Conservation (phyloP, 371 early-diverging fungal genomes). For the Mucor mucedo region DNA sequence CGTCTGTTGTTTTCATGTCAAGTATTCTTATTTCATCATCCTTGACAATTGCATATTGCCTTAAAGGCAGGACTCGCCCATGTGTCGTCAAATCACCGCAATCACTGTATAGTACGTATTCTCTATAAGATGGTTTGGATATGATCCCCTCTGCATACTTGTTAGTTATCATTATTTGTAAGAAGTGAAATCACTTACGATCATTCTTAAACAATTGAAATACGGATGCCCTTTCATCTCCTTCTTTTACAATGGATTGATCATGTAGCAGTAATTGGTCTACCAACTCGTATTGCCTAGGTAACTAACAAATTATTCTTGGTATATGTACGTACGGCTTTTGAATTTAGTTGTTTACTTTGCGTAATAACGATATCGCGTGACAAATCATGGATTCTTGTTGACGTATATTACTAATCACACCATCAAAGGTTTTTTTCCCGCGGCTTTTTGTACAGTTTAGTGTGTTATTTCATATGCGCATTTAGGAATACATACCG, state of each 20-base stretch:
- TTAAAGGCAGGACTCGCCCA: conserved; percentile 30
- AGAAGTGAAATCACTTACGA: conserved; percentile 34
- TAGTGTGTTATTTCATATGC: too few relatives aligned
- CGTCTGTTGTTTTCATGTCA: conserved; percentile 42
- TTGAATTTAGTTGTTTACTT: conserved; percentile 42
- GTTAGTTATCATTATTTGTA: not conserved
- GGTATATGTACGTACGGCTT: not conserved
- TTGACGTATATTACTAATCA: conserved; percentile 58
- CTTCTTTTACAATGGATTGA: conserved; percentile 58
- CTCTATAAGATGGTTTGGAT: conserved; percentile 53
- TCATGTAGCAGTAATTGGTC: conserved; percentile 56
- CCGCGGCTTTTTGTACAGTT: conserved; percentile 31
- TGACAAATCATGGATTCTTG: conserved; percentile 66
- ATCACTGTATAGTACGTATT: conserved; percentile 53
- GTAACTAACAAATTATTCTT: conserved; percentile 52
- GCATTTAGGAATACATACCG: conserved; percentile 24
- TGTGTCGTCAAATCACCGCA: conserved; percentile 26
- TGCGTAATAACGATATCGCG: conserved; percentile 67
- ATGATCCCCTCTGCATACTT: conserved; percentile 35
- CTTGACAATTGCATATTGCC: conserved; percentile 43
- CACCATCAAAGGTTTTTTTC: conserved; percentile 42
- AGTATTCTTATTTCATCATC: conserved; percentile 48
- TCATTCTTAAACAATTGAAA: conserved; percentile 63
- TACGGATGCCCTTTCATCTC: conserved; percentile 66
- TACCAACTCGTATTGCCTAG: conserved; percentile 70